These are phyloP conservation scores for Baudoinia panamericana DNA, from an alignment of 495 filamentous ascomycete species.

Conservation along the genomic window DNA sequence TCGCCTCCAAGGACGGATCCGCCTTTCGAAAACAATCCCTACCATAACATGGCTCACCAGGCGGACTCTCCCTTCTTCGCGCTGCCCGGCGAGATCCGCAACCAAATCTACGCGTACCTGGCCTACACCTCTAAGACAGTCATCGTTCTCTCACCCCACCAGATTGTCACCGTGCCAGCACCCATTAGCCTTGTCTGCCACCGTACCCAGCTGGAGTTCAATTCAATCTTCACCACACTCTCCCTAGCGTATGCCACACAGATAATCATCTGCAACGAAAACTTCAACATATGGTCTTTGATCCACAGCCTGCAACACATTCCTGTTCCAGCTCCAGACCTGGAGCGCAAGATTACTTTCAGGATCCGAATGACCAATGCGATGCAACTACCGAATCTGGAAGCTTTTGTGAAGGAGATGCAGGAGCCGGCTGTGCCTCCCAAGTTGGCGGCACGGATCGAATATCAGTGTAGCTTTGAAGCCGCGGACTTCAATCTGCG, in stretches of 20 bases:
- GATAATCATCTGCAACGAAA: constrained; percentile 1
- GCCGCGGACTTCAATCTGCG: not conserved
- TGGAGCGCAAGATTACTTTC: not conserved
- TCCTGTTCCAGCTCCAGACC: not conserved
- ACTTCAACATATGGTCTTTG: constrained; percentile 1
- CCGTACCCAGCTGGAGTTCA: constrained; percentile 1
- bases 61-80: constrained; percentile 12
- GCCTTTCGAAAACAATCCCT: not conserved
- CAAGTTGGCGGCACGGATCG: not conserved
- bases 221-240: not conserved
- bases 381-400: not conserved
- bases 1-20: not conserved
- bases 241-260: constrained; percentile 1
- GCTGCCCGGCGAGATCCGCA: constrained; percentile 25
- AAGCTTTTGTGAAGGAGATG: not conserved
- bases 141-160: not conserved
- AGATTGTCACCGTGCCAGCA: not conserved
- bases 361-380: not conserved
- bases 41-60: not conserved
- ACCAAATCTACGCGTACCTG: constrained; percentile 21
- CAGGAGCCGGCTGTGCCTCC: not conserved
- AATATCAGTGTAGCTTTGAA: not conserved
- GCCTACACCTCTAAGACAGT: not conserved
- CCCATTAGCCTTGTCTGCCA: constrained; percentile 1
- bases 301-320: not conserved